Evolutionary conservation across 2,329 filamentous ascomycete species (phyloP).

Genomic region (Alternaria burnsii): DNA sequence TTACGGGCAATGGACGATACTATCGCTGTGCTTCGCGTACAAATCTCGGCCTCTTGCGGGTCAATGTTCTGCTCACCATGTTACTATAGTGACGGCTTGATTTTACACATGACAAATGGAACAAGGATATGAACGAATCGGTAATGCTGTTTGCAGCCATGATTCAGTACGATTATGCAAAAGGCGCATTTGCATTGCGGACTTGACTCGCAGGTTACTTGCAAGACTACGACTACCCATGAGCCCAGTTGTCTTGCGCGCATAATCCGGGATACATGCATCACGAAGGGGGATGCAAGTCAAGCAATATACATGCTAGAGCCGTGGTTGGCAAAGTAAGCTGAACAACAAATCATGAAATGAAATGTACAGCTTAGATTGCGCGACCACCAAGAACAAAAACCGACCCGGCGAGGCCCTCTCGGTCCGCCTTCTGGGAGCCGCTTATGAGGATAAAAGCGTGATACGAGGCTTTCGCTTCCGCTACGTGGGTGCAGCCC

Average conservation of each 20-base stretch:
- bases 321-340: constrained; percentile 10
- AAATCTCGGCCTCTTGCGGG: constrained; percentile 9
- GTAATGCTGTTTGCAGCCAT: constrained; percentile 20
- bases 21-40: constrained; percentile 13
- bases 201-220: constrained; percentile 9
- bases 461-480: constrained; percentile 21
- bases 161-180: constrained; percentile 14
- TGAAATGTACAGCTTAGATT: constrained; percentile 23
- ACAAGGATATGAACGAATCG: constrained; percentile 19
- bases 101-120: constrained; percentile 18
- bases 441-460: constrained; percentile 4
- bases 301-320: constrained; percentile 10
- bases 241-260: neutral
- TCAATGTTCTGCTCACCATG: constrained; percentile 15
- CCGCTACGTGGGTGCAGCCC: constrained; percentile 20
- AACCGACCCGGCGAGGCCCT: constrained; percentile 9
- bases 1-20: neutral
- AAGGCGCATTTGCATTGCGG: constrained; percentile 20
- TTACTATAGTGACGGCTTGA: constrained; percentile 16
- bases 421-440: constrained; percentile 10
- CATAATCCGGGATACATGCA: constrained; percentile 1
- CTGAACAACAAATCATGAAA: constrained; percentile 10
- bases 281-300: neutral
- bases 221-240: neutral
- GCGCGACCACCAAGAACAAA: neutral